A percentile compares a stretch with the other conserved stretches of the same genome.
Conservation (phyloP, 2,329 filamentous ascomycete genomes). For the Aspergillus texensis region DNA sequence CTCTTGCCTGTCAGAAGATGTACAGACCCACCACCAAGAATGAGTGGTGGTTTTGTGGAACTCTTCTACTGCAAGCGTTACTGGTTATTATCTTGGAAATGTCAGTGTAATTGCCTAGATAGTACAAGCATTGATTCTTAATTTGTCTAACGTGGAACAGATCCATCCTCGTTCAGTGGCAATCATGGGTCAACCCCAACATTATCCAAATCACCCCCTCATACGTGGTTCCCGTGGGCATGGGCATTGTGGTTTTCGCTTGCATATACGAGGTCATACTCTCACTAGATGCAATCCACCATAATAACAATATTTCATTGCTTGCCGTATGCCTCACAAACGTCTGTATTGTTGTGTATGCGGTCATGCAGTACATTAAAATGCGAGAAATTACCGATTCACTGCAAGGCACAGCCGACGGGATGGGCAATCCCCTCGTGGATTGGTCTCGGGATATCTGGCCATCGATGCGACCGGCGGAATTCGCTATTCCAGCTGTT, state of each 20-base stretch:
- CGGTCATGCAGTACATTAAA: constrained; percentile 18
- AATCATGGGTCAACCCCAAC: constrained; percentile 6
- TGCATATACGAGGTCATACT: constrained; percentile 16
- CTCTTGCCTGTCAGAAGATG: not conserved
- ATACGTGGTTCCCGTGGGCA: not conserved
- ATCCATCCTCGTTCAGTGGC: constrained; percentile 4
- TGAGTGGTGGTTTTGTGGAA: constrained; percentile 5
- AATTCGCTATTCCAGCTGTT: constrained; percentile 17
- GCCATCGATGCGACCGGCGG: constrained; percentile 14
- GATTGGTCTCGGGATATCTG: constrained; percentile 15
- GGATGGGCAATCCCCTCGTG: constrained; percentile 9
- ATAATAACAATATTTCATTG: constrained; percentile 23
- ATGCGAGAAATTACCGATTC: constrained; percentile 4
- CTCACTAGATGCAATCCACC: constrained; percentile 19
- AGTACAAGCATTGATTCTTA: not conserved
- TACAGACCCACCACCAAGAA: not conserved
- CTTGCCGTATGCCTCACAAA: constrained; percentile 23
- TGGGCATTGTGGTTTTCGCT: constrained; percentile 3
- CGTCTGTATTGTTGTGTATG: constrained; percentile 14
- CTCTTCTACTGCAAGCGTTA: not conserved
- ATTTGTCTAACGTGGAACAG: not conserved
- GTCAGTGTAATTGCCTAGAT: not conserved
- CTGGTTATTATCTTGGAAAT: not conserved
- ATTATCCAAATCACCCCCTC: not conserved
- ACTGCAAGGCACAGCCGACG: not conserved